Evolutionary conservation across 176 grass and related monocot species (phyloP), one percentile per base, ranked within the genome.

Genomic region (Avena eriantha): DNA sequence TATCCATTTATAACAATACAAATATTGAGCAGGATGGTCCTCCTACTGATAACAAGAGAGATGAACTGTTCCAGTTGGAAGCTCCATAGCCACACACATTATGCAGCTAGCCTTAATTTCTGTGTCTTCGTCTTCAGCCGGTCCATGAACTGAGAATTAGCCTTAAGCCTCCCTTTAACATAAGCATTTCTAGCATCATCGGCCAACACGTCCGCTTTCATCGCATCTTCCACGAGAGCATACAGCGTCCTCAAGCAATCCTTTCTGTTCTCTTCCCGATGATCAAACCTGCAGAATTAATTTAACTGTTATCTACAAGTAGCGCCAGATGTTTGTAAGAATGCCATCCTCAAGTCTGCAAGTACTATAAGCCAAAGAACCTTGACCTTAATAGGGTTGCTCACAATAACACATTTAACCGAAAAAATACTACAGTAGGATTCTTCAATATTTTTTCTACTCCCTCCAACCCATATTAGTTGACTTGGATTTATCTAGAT

Each of bases 221-320:
- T 79, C 46, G 93, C 96, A 82, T 94, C 90, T 92, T 94, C 69
- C 54, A 94, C 82, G 76, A 98, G 72, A 39, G 81, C 85, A 71
- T 84, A 92, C 16, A 98, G 77, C 77, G 93, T 98, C 90, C 93
- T 92, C 83, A 98, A 86, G 78, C 96, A 98, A 91, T 98, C 96
- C 84, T 95, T 98, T 80, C 96, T 91, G 86, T 98, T 98, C 69
- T 98, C 96, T 72, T 98, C 96, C 47, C 93, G 85, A 77, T 98
- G 90, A 14, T 94, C 93, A 90, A 90, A 98, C 78, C 92, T 98
- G 54, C 21, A 73, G 12, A 50, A 83, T 41, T 61, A 95, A 86
- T 83, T 31, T 26, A 90, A 58, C 9, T n/a, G 34, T 76, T 58
- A 65, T 82, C 5, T 83, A 48, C 13, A 53, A 47, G 54, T 81